Base-by-base conservation (phyloP, 2,329 filamentous ascomycete genomes). In the Sporothrix dimorphospora region DNA sequence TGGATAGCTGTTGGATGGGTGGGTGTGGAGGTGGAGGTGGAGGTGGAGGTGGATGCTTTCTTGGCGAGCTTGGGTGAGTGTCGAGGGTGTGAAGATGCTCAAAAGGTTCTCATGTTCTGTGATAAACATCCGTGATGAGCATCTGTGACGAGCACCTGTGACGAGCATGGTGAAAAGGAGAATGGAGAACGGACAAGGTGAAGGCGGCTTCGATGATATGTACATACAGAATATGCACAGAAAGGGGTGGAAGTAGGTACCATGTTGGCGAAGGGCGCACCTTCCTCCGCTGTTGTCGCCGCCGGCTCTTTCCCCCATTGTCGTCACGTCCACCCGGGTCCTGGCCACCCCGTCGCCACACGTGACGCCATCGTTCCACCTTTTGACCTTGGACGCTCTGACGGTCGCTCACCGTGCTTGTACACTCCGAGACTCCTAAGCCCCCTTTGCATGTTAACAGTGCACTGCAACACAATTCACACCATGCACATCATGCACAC, bases 331-430 rank as follows among this genome's bases (percentile, higher is more conserved):
- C 19, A 5, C 21, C 42, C 63, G 16, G 40, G 42, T n/a, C 24
- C 14, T 27, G 2, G 11, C 8, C 63, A 16, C 34, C 49, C 42
- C 30, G 55, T 72, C 61, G 71, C 65, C 71, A 69, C 71, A 72
- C 71, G 71, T 72, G 71, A 72, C 65, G 71, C 51, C 70, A 69
- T 59, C 19, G 49, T 53, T 53, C 49, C 70, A 45, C 53, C 16
- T 65, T 49, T 66, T 27, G 38, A 21, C n/a, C 34, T 63, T 24
- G n/a, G 11, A 45, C 30, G 19, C 16, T 38, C 24, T 30, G 24
- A 34, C 53, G 24, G 53, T 57, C 19, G 53, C 51, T 63, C 57
- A 63, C 57, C 34, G 57, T 61, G 57, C 34, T 24, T 42, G 57
- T 63, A 30, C 53, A 9, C n/a, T n/a, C n/a, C n/a, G 45, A 16